phyloP scores from a whole-genome alignment of 306 rosid species.

The Hippophae tibetana region DNA sequence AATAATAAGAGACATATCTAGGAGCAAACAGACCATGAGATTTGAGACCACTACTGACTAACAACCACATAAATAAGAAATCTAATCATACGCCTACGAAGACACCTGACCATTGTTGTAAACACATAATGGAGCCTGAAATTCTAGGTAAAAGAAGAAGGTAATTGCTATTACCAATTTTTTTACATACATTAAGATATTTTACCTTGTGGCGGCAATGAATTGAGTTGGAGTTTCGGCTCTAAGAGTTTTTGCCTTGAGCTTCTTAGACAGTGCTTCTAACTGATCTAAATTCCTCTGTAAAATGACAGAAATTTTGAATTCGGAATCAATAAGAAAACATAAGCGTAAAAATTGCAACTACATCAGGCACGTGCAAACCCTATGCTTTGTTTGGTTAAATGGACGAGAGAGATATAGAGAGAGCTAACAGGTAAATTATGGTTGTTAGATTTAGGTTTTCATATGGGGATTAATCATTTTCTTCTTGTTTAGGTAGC shows the following conservation, averaged over 20 bases:
- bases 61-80: no score
- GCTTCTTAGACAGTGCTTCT: constrained; percentile 92
- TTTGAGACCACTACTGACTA: no score
- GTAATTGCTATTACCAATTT: background rate
- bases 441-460: background rate
- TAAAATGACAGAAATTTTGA: constrained; percentile 12
- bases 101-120: no score
- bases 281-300: constrained; percentile 94
- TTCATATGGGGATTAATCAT: background rate
- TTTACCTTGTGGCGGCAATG: constrained; percentile 86
- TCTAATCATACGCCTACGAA: no score
- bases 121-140: background rate
- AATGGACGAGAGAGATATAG: background rate
- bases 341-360: background rate
- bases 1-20: background rate
- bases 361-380: background rate
- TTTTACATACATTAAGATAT: background rate
- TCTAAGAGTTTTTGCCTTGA: constrained; percentile 82
- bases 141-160: background rate
- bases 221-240: constrained; percentile 86
- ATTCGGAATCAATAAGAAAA: constrained; percentile 15
- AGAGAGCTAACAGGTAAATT: background rate
- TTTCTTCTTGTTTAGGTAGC: background rate
- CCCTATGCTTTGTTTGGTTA: background rate
- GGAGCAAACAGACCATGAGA: background rate